Conservation (phyloP, 306 rosid genomes). For the Castanea sativa region DNA sequence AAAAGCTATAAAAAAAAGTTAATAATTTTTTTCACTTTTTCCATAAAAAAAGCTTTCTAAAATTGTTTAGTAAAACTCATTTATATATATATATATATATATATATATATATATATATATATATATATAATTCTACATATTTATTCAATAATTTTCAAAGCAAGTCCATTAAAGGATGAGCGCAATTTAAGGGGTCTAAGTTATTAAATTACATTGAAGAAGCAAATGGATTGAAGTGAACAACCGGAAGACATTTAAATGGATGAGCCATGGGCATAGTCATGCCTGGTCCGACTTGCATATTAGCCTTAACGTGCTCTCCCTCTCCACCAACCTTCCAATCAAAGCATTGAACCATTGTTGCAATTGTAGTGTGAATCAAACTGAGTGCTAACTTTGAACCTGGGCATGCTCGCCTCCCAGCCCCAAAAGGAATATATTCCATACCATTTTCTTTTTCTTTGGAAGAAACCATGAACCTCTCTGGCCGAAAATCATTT, state of each 20-base stretch:
- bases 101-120: too few species aligned
- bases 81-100: too few species aligned
- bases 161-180: too few species aligned
- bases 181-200: too few species aligned
- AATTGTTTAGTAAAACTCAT: too few species aligned
- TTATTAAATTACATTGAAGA: not conserved
- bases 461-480: conserved; percentile 27
- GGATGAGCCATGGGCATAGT: conserved; percentile 47
- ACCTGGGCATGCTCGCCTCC: conserved; percentile 55
- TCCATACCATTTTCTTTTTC: conserved; percentile 8
- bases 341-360: conserved; percentile 62
- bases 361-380: conserved; percentile 32
- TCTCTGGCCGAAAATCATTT: conserved; percentile 40
- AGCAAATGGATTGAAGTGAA: conserved; percentile 25
- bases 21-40: too few species aligned
- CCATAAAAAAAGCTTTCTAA: too few species aligned
- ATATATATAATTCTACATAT: too few species aligned
- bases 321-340: conserved; percentile 46
- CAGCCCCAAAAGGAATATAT: conserved; percentile 43
- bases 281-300: conserved; percentile 46
- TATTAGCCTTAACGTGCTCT: conserved; percentile 25
- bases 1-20: too few species aligned
- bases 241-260: conserved; percentile 35
- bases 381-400: conserved; percentile 34
- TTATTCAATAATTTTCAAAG: too few species aligned